phyloP scores from a whole-genome alignment of 805 yeast species.

The Yamadazyma philogaea region DNA sequence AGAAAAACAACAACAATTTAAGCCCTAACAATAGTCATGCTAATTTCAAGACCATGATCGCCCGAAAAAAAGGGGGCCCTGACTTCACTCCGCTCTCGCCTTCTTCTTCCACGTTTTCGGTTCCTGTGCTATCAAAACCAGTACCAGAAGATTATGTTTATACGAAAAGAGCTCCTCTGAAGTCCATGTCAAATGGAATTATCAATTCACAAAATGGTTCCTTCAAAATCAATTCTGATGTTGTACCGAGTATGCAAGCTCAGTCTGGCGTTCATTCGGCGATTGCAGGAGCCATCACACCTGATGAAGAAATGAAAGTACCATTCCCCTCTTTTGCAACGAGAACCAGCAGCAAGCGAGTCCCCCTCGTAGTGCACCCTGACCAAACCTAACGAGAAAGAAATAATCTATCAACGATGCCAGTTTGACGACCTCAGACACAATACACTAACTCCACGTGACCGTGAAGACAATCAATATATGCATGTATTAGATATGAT shows the following conservation, averaged over 20 bases:
- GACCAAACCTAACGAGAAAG: too few species aligned
- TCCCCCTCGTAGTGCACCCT: constrained; percentile 18
- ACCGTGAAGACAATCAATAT: too few species aligned
- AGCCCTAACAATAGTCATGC: constrained; percentile 7
- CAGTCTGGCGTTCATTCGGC: neutral
- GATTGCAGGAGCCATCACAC: constrained; percentile 12
- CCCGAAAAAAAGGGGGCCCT: neutral
- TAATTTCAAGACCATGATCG: constrained; percentile 5
- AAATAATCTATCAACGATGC: too few species aligned
- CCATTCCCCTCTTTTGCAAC: constrained; percentile 9
- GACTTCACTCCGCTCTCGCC: constrained; percentile 5
- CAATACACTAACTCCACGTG: too few species aligned
- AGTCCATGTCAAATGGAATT: constrained; percentile 13
- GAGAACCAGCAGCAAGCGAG: neutral
- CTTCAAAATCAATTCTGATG: constrained; percentile 6
- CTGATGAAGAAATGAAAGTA: constrained; percentile 10
- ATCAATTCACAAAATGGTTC: constrained; percentile 10
- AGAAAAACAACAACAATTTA: neutral
- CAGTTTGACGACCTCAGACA: too few species aligned
- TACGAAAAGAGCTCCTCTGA: constrained; percentile 11
- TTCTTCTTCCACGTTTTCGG: constrained; percentile 8
- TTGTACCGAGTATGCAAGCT: neutral
- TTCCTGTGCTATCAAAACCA: constrained; percentile 1
- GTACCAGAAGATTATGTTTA: neutral
- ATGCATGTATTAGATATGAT: too few species aligned